Conservation (phyloP, 164 flowering plant genomes). For the Stephania cephalantha region DNA sequence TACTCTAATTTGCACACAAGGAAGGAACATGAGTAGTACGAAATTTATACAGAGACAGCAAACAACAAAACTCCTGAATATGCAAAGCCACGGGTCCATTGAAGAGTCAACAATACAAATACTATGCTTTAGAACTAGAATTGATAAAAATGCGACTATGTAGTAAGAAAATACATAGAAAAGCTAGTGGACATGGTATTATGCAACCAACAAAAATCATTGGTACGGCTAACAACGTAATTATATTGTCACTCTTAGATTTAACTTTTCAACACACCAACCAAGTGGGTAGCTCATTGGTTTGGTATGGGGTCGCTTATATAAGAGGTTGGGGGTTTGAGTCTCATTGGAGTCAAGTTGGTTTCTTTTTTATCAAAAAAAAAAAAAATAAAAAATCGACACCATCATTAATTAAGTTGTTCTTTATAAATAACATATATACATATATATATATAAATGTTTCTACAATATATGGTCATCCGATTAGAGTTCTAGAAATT, state of each 20-base stretch:
- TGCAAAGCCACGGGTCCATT: not conserved
- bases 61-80: not conserved
- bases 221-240: not conserved
- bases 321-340: no score
- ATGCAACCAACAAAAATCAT: not conserved
- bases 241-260: no score
- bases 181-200: not conserved
- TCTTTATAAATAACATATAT: no score
- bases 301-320: no score
- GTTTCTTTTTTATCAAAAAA: no score
- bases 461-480: not conserved
- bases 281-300: no score
- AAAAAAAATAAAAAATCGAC: not conserved
- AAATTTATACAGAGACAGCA: no score
- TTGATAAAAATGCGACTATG: not conserved
- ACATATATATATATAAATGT: no score
- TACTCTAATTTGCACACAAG: not conserved
- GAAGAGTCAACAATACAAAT: not conserved
- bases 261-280: no score
- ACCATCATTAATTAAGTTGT: not conserved
- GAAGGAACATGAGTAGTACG: no score
- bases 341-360: not conserved
- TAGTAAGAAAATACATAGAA: not conserved
- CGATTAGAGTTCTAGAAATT: not conserved
- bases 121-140: not conserved